Evolutionary conservation across 2,329 filamentous ascomycete species (phyloP).

Genomic region (Ramularia collo-cygni): DNA sequence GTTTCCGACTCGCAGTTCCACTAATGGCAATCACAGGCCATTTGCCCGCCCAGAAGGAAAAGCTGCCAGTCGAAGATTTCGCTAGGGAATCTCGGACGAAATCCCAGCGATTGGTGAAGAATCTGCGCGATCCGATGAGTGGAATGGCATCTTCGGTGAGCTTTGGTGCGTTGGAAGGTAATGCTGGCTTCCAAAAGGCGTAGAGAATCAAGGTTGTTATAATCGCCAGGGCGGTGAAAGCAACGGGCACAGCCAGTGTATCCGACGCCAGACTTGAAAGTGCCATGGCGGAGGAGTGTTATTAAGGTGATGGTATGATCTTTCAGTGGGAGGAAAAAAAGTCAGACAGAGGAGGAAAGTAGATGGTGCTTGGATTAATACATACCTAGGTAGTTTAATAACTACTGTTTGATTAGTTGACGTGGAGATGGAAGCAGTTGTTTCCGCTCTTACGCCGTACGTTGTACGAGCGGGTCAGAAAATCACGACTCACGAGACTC

Average conservation of each 20-base stretch:
- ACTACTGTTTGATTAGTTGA: too few relatives aligned
- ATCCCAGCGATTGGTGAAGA: slow-evolving; percentile 43
- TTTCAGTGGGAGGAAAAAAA: too few relatives aligned
- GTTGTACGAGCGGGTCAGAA: too few relatives aligned
- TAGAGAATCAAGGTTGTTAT: slow-evolving; percentile 16
- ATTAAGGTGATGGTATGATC: too few relatives aligned
- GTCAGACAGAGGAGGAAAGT: too few relatives aligned
- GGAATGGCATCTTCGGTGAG: slow-evolving; percentile 29
- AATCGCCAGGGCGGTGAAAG: slow-evolving; percentile 10
- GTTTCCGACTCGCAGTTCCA: slow-evolving; percentile 36
- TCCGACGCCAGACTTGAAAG: slow-evolving; percentile 1
- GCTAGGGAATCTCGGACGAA: slow-evolving; percentile 35
- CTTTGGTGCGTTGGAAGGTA: slow-evolving; percentile 23
- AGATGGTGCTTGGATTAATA: too few relatives aligned
- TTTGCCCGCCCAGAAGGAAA: slow-evolving; percentile 44
- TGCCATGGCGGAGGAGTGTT: too few relatives aligned
- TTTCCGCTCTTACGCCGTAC: too few relatives aligned
- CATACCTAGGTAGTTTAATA: too few relatives aligned
- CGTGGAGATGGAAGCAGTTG: too few relatives aligned
- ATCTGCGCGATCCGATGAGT: slow-evolving; percentile 39
- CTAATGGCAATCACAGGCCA: slow-evolving; percentile 41
- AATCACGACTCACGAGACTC: too few relatives aligned
- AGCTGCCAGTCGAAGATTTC: slow-evolving; percentile 37
- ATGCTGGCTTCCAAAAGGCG: slow-evolving; percentile 15
- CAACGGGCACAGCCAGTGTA: slow-evolving; percentile 4